Conservation (phyloP, 2,329 filamentous ascomycete genomes). For the Ramichloridium luteum region DNA sequence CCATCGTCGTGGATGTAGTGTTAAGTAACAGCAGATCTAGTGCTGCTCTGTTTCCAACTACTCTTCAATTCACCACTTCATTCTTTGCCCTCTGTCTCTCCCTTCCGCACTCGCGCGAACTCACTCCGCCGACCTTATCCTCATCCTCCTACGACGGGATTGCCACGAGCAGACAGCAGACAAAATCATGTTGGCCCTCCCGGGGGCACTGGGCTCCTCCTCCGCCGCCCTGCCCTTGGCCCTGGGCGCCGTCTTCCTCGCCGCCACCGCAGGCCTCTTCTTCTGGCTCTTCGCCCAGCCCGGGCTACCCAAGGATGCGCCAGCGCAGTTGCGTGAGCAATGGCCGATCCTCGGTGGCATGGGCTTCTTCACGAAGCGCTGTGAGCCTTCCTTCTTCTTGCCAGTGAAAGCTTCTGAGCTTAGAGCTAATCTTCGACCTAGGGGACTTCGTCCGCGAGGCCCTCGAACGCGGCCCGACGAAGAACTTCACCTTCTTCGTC, state of each 20-base stretch:
- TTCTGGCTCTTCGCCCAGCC: slow-evolving; percentile 15
- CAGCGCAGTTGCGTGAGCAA: slow-evolving; percentile 11
- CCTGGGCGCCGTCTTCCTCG: slow-evolving; percentile 5
- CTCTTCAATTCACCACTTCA: too few relatives aligned
- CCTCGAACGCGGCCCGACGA: slow-evolving; percentile 22
- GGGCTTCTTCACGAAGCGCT: slow-evolving; percentile 36
- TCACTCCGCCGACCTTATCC: too few relatives aligned
- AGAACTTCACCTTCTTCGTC: slow-evolving; percentile 40
- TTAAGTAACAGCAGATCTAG: too few relatives aligned
- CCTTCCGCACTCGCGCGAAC: neutral
- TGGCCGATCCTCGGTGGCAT: slow-evolving; percentile 35
- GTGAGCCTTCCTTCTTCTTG: too few relatives aligned
- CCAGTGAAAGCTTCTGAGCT: too few relatives aligned
- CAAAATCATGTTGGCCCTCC: too few relatives aligned
- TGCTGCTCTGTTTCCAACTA: too few relatives aligned
- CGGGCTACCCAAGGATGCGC: slow-evolving; percentile 17
- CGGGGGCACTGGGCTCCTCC: too few relatives aligned
- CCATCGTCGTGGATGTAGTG: too few relatives aligned
- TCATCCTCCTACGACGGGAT: too few relatives aligned
- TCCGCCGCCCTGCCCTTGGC: slow-evolving; percentile 6
- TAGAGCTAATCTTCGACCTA: neutral
- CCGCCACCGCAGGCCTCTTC: slow-evolving; percentile 9
- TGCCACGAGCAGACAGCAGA: too few relatives aligned
- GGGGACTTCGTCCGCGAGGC: slow-evolving; percentile 32
- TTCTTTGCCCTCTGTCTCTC: neutral